These are phyloP conservation scores for Geranium incanum DNA, from an alignment of 441 rosid genomes.

Conservation along the genomic window DNA sequence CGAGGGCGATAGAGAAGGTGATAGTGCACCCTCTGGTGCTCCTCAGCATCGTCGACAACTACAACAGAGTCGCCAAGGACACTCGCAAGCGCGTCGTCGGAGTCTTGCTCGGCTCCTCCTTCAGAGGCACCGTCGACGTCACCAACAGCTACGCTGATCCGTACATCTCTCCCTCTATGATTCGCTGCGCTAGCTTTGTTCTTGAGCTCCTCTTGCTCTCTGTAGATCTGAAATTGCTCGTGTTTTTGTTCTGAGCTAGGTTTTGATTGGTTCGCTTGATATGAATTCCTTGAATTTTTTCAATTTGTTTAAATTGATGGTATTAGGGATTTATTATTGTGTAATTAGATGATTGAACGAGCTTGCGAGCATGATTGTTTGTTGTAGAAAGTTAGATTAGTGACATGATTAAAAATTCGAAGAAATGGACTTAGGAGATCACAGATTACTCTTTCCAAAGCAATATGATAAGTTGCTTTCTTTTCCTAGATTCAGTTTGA, in stretches of 20 bases:
- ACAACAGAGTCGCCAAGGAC: constrained; percentile 80
- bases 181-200: not conserved
- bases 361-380: too few species aligned
- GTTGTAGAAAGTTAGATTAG: too few species aligned
- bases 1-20: constrained; percentile 70
- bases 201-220: not conserved
- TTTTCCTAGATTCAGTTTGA: too few species aligned
- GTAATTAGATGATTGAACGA: too few species aligned
- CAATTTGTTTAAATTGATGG: too few species aligned
- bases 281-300: not conserved
- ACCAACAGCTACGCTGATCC: constrained; percentile 81
- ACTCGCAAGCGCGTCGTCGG: constrained; percentile 79
- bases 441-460: too few species aligned
- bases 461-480: too few species aligned
- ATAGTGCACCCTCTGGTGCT: constrained; percentile 85
- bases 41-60: constrained; percentile 83
- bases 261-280: not conserved
- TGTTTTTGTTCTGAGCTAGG: not conserved
- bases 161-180: not conserved
- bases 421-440: too few species aligned
- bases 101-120: constrained; percentile 59
- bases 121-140: constrained; percentile 69
- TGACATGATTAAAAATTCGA: too few species aligned
- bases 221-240: not conserved
- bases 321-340: too few species aligned